These are phyloP conservation scores for Eucalyptus victrix DNA, from an alignment of 345 rosid species.

Conservation along the genomic window DNA sequence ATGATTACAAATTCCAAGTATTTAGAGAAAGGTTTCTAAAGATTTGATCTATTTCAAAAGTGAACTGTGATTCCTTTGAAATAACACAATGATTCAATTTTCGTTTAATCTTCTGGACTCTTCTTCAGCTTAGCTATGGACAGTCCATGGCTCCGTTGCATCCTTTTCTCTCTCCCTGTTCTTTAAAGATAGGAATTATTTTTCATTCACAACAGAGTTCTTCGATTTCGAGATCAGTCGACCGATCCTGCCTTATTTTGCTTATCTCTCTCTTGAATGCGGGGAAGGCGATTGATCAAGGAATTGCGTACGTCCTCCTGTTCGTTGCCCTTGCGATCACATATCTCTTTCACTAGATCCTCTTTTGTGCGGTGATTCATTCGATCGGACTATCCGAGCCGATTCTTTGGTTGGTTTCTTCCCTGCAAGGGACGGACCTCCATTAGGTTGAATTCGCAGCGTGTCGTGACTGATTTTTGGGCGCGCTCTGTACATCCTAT, in stretches of 20 bases:
- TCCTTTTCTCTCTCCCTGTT: background rate
- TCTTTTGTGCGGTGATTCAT: background rate
- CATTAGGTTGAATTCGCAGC: background rate
- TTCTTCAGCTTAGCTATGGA: constrained; percentile 6
- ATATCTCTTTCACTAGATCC: background rate
- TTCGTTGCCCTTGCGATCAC: constrained; percentile 4
- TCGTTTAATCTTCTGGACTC: background rate
- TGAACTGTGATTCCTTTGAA: background rate
- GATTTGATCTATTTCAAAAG: background rate
- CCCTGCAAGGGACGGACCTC: background rate
- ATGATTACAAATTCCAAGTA: background rate
- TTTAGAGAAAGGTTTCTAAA: background rate
- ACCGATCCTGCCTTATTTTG: background rate
- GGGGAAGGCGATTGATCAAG: constrained; percentile 12
- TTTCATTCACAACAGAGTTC: background rate
- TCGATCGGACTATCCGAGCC: background rate
- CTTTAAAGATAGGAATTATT: background rate
- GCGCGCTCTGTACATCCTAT: too few relatives aligned
- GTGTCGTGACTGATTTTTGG: background rate
- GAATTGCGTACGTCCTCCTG: constrained; percentile 7
- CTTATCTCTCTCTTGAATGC: background rate
- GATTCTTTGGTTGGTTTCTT: background rate
- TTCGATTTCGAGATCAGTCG: background rate
- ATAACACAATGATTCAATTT: background rate
- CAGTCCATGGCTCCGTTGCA: constrained; percentile 19